A percentile compares a stretch with the other conserved stretches of the same genome.
Conservation (phyloP, 73 alveolate genomes). For the Paramecium pentaurelia region DNA sequence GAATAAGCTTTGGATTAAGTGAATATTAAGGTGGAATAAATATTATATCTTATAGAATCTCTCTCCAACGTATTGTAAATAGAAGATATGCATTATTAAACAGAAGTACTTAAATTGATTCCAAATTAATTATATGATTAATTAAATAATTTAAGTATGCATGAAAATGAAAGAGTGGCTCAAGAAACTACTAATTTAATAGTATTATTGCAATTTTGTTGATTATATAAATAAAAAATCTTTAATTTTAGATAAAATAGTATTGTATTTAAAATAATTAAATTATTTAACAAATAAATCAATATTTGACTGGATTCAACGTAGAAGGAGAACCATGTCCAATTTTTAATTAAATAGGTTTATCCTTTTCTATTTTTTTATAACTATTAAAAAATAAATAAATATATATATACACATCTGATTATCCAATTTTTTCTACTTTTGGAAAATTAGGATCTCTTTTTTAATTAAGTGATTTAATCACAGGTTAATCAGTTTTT, state of each 20-base stretch:
- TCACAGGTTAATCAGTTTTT: conserved; percentile 11
- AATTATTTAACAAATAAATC: not conserved
- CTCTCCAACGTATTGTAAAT: not conserved
- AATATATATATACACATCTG: conserved; percentile 8
- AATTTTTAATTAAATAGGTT: conserved; percentile 48
- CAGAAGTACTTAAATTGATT: not conserved
- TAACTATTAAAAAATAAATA: not conserved
- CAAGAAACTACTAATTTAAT: not conserved
- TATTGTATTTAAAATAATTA: not conserved
- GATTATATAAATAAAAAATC: not conserved
- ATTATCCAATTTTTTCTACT: conserved; percentile 53
- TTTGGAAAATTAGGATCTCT: conserved; percentile 44
- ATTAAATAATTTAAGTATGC: not conserved
- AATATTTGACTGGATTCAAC: conserved; percentile 55
- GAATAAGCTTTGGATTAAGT: not conserved
- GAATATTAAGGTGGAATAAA: not conserved
- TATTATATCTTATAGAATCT: not conserved
- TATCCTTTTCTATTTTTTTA: conserved; percentile 57
- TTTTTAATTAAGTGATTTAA: conserved; percentile 34
- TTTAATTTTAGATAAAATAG: not conserved
- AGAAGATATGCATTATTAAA: not conserved
- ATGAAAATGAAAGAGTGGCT: not conserved
- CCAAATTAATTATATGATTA: not conserved
- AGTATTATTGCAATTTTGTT: not conserved
- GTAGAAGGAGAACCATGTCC: conserved; percentile 62